phyloP scores from a whole-genome alignment of 805 yeast species.

The Lachancea lanzarotensis region DNA sequence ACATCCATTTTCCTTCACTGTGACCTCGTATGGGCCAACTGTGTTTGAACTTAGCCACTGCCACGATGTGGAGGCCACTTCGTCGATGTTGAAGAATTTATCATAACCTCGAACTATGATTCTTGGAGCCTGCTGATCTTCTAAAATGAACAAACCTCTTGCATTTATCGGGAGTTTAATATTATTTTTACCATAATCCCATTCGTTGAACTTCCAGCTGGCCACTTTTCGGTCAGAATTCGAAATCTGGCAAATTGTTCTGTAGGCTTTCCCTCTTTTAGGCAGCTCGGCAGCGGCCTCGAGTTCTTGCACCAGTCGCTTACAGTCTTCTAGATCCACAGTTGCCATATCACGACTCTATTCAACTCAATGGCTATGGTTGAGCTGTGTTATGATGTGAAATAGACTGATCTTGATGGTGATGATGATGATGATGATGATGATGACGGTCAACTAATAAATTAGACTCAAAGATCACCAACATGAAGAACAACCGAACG shows the following conservation, averaged over 20 bases:
- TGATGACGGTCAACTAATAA: background rate
- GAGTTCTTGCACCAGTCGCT: conserved; percentile 15
- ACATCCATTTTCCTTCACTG: conserved; percentile 91
- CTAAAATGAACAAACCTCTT: conserved; percentile 68
- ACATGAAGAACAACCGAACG: too few relatives aligned
- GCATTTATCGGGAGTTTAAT: conserved; percentile 63
- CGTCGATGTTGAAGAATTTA: conserved; percentile 83
- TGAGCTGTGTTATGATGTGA: too few relatives aligned
- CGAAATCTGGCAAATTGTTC: conserved; percentile 24
- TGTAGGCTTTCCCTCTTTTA: conserved; percentile 32
- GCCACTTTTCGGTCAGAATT: conserved; percentile 23
- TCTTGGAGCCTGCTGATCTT: conserved; percentile 27
- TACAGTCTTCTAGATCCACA: background rate
- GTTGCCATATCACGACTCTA: background rate
- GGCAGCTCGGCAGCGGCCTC: conserved; percentile 19
- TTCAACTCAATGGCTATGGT: too few relatives aligned
- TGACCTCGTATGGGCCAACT: conserved; percentile 69
- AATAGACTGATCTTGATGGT: too few relatives aligned
- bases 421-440: too few relatives aligned
- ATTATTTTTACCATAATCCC: conserved; percentile 65
- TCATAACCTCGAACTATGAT: conserved; percentile 86
- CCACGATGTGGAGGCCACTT: conserved; percentile 49
- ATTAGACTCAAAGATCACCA: background rate
- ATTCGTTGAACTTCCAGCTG: conserved; percentile 84
- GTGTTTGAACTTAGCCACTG: conserved; percentile 42